Evolutionary conservation across 805 yeast genomes (phyloP).

Genomic region (Yarrowia hollandica): DNA sequence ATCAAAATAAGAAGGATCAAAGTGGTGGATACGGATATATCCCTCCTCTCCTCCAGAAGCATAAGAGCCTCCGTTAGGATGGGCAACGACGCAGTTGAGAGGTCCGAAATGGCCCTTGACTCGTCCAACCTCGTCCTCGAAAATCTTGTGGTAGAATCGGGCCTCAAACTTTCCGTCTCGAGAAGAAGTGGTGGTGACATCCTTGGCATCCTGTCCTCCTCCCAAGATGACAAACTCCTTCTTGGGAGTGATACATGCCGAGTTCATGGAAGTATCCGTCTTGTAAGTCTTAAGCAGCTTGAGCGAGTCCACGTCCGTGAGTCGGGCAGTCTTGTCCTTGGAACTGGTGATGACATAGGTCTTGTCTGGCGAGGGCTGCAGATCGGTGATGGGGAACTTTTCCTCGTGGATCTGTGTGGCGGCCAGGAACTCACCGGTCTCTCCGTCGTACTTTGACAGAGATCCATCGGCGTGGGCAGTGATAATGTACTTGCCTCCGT

Average conservation of each 20-base stretch:
- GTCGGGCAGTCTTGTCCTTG: constrained; percentile 80
- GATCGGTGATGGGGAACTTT: constrained; percentile 60
- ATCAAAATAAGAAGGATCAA: constrained; percentile 89
- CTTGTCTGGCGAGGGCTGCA: constrained; percentile 83
- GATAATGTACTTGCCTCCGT: constrained; percentile 68
- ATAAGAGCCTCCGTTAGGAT: constrained; percentile 89
- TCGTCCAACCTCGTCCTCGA: constrained; percentile 94
- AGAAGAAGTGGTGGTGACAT: constrained; percentile 94
- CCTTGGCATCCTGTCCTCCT: constrained; percentile 99
- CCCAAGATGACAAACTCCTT: constrained; percentile 92
- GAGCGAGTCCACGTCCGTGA: constrained; percentile 76
- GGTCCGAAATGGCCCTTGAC: constrained; percentile 99
- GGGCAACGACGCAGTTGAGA: constrained; percentile 86
- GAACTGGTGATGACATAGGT: constrained; percentile 91
- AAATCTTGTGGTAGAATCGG: constrained; percentile 90
- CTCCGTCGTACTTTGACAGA: constrained; percentile 74
- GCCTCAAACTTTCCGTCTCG: constrained; percentile 97
- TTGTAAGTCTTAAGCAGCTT: constrained; percentile 64
- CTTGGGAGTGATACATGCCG: constrained; percentile 90
- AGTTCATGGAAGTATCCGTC: constrained; percentile 91
- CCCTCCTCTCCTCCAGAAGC: constrained; percentile 99
- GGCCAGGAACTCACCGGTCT: constrained; percentile 67
- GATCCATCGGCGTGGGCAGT: constrained; percentile 88
- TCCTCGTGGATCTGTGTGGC: constrained; percentile 70
- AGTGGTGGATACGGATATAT: constrained; percentile 87